phyloP scores from a whole-genome alignment of 352 stramenopile genomes.

The Saprolegnia parasitica region DNA sequence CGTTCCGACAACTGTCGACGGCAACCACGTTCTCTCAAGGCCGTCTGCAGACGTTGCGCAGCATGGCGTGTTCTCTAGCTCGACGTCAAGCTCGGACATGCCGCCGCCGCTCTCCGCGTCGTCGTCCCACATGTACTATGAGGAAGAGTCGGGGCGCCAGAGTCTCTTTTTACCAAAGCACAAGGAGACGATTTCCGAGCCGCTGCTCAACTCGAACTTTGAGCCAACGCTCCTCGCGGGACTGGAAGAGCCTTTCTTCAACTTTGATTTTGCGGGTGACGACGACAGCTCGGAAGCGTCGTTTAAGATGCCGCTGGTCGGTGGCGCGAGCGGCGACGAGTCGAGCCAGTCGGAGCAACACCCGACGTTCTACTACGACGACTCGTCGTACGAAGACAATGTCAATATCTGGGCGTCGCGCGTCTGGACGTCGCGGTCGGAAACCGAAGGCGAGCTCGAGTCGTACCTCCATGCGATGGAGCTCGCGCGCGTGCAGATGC shows the following conservation, averaged over 20 bases:
- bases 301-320: not conserved
- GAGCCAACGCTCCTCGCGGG: not conserved
- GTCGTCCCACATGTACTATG: not conserved
- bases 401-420: constrained; percentile 26
- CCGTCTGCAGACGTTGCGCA: no score
- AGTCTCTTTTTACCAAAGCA: not conserved
- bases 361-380: constrained; percentile 21
- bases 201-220: constrained; percentile 4
- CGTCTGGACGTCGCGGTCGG: constrained; percentile 12
- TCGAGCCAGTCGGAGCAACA: not conserved
- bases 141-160: not conserved
- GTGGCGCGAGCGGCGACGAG: not conserved
- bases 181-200: constrained; percentile 1
- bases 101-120: not conserved
- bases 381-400: constrained; percentile 17
- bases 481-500: not conserved
- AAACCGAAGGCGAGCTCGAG: constrained; percentile 14
- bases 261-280: not conserved
- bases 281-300: not conserved
- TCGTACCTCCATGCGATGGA: constrained; percentile 21
- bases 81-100: not conserved
- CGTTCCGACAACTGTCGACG: no score
- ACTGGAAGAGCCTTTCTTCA: not conserved
- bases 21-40: no score
- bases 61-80: no score